These are phyloP conservation scores for Coprinopsis marcescibilis DNA, from an alignment of 768 basidiomycete species.

Conservation along the genomic window DNA sequence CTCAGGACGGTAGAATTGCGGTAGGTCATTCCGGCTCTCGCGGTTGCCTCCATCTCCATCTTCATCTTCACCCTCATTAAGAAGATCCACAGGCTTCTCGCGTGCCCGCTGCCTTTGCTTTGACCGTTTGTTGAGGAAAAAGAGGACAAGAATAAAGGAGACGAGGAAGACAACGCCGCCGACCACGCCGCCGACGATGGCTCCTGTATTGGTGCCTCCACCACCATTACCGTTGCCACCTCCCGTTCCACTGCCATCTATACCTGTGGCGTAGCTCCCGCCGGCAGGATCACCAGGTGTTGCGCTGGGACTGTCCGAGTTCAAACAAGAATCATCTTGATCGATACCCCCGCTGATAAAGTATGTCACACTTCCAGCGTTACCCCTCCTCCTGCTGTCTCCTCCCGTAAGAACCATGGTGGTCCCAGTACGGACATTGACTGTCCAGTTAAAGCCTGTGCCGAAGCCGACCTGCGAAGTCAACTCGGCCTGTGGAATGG, in stretches of 20 bases:
- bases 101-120: slow-evolving; percentile 33
- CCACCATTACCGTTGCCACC: neutral
- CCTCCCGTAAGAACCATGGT: slow-evolving; percentile 63
- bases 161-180: slow-evolving; percentile 48
- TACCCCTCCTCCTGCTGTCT: slow-evolving; percentile 60
- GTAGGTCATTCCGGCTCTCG: slow-evolving; percentile 41
- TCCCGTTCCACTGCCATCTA: slow-evolving; percentile 18
- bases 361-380: slow-evolving; percentile 57
- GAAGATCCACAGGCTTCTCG: slow-evolving; percentile 62
- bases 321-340: slow-evolving; percentile 52
- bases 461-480: slow-evolving; percentile 41
- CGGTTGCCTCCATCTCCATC: slow-evolving; percentile 22
- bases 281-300: slow-evolving; percentile 75
- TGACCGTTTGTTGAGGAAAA: slow-evolving; percentile 45
- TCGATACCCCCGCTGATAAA: slow-evolving; percentile 48
- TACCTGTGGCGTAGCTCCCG: slow-evolving; percentile 58
- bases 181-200: slow-evolving; percentile 47
- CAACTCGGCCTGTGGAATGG: slow-evolving; percentile 46
- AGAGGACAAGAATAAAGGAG: slow-evolving; percentile 34
- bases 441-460: slow-evolving; percentile 66
- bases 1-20: slow-evolving; percentile 69
- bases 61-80: slow-evolving; percentile 54
- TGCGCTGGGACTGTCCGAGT: slow-evolving; percentile 60
- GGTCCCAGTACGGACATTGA: slow-evolving; percentile 57
- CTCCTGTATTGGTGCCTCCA: slow-evolving; percentile 34